These are phyloP conservation scores for Bacidia rubella DNA, from an alignment of 495 filamentous ascomycete genomes.

Conservation along the genomic window DNA sequence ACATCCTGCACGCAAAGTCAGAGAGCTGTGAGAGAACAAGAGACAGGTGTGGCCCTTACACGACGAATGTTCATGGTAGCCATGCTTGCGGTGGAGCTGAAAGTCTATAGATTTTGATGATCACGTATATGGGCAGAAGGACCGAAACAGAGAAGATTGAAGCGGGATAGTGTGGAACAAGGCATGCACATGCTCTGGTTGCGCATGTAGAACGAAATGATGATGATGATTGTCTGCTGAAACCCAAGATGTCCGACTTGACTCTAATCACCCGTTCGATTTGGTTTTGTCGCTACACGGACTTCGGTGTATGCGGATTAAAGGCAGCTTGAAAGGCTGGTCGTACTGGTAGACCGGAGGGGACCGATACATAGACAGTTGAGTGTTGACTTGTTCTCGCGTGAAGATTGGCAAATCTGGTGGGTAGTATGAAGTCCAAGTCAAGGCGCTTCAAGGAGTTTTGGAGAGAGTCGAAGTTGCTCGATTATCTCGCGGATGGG, in stretches of 20 bases:
- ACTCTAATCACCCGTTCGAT: constrained; percentile 66
- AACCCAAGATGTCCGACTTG: constrained; percentile 25
- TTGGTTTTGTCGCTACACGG: constrained; percentile 70
- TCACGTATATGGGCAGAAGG: constrained; percentile 7
- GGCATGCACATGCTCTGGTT: constrained; percentile 34
- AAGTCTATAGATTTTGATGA: constrained; percentile 10
- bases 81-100: constrained; percentile 47
- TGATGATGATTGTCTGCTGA: constrained; percentile 6
- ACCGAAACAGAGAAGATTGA: constrained; percentile 6
- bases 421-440: not conserved
- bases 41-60: constrained; percentile 15
- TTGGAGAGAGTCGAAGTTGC: not conserved
- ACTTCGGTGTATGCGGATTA: constrained; percentile 83
- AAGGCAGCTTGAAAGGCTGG: constrained; percentile 83
- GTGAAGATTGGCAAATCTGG: not conserved
- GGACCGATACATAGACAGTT: constrained; percentile 72
- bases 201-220: constrained; percentile 14
- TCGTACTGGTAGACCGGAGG: constrained; percentile 64
- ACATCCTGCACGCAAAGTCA: constrained; percentile 51
- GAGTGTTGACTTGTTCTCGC: constrained; percentile 12
- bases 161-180: constrained; percentile 14
- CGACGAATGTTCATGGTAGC: constrained; percentile 94
- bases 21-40: not conserved
- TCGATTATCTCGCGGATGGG: not conserved
- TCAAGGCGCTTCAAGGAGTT: not conserved